Evolutionary conservation across 2,329 filamentous ascomycete genomes (phyloP).

Genomic region (Drechslerella coelobrocha): DNA sequence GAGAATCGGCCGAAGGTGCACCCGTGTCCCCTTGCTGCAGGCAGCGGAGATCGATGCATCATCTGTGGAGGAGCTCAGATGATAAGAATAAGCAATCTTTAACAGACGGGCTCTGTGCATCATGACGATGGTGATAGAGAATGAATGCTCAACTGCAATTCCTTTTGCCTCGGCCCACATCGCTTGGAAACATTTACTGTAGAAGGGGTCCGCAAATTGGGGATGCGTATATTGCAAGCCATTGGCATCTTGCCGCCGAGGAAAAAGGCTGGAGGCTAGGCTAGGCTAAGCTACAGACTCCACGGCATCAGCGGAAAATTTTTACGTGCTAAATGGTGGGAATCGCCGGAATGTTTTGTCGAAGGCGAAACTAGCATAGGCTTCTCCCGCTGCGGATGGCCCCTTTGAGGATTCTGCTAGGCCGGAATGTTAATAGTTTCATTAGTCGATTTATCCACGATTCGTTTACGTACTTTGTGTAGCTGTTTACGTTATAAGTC

Average conservation of each 20-base stretch:
- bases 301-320: too few relatives aligned
- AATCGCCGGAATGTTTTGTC: not conserved
- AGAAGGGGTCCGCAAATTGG: too few relatives aligned
- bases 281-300: too few relatives aligned
- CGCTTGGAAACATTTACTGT: too few relatives aligned
- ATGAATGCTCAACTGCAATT: too few relatives aligned
- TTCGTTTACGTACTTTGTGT: slow-evolving; percentile 40
- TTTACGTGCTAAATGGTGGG: not conserved
- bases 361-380: not conserved
- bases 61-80: not conserved
- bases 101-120: not conserved
- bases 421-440: slow-evolving; percentile 16
- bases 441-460: slow-evolving; percentile 26
- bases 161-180: not conserved
- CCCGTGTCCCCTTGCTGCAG: not conserved
- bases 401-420: slow-evolving; percentile 15
- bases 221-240: too few relatives aligned
- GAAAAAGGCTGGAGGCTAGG: too few relatives aligned
- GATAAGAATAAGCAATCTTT: not conserved
- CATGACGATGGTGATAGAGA: too few relatives aligned
- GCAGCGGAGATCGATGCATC: not conserved
- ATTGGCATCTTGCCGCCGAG: too few relatives aligned
- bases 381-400: slow-evolving; percentile 9
- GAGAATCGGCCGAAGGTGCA: not conserved
- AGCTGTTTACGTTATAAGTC: slow-evolving; percentile 44